Base-by-base conservation (phyloP, 345 rosid species). In the Gossypium thurberi region DNA sequence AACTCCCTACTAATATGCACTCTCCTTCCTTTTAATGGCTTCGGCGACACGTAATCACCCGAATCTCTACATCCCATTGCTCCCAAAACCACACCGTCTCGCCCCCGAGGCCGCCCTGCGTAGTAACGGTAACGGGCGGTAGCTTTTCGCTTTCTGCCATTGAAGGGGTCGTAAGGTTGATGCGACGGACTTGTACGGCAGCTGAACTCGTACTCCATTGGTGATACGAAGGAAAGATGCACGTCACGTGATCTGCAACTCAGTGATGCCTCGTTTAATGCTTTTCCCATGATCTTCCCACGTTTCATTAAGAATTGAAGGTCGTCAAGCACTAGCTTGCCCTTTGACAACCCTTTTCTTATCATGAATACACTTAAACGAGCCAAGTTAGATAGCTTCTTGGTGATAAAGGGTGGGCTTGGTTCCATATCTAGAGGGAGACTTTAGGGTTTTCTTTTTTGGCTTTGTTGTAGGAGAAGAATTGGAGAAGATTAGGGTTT, bases 171-270 rank as follows among this genome's bases (percentile, higher is more conserved):
- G 60, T 69, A 69, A 51, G 72, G 17, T 69, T 33, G 72, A 69
- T 69, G 2, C 26, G 46, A 28, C 11, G 72, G 72, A 57, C 72
- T 69, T 15, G 72, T 51, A 0, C 44, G 40, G 46, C 72, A 69
- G 9, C 72, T 69, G 72, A 69, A 69, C 72, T 69, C 72, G 47
- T 69, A 69, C 60, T 69, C 72, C 72, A 69, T 28, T 2, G 72
- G 72, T 1, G 72, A 69, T 0, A 69, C 72, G 17, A 69, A 69
- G 2, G 72, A 52, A 0, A 51, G 25, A 17, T 69, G 47, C 59
- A 33, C 47, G 26, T 69, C 47, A 1, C 72, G 44, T 33, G 72
- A 10, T 11, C 26, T 33, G 47, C 60, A 69, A 69, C 60, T 69
- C 25, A 69, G 6, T 1, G 72, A 51, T 10, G 60, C 47, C 21